Conservation (phyloP, 2,329 filamentous ascomycete genomes). For the Aspergillus transmontanensis region DNA sequence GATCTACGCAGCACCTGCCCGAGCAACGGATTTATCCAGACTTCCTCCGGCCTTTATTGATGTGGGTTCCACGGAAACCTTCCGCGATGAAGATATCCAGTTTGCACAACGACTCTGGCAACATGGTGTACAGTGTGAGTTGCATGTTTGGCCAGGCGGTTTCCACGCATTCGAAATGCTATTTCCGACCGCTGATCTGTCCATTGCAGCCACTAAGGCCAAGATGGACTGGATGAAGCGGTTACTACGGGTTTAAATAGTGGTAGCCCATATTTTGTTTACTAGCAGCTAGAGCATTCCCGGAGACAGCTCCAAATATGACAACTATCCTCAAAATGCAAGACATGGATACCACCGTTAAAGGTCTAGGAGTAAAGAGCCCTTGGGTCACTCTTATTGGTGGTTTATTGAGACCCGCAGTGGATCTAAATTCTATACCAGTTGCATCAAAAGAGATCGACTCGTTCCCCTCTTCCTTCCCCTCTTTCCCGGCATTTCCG, state of each 20-base stretch:
- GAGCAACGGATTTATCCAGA: not conserved
- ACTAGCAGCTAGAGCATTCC: too few species aligned
- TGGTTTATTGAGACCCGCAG: too few species aligned
- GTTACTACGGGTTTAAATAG: not conserved
- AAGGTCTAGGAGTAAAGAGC: too few species aligned
- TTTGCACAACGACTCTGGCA: not conserved
- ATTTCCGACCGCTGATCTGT: not conserved
- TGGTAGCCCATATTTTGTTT: too few species aligned
- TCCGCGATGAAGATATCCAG: not conserved
- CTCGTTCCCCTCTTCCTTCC: too few species aligned
- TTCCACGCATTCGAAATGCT: not conserved
- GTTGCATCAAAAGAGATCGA: too few species aligned
- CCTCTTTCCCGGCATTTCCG: too few species aligned
- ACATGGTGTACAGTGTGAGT: not conserved
- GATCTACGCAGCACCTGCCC: not conserved
- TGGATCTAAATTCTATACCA: too few species aligned
- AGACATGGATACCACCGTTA: too few species aligned
- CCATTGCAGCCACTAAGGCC: not conserved
- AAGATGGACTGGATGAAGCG: not conserved
- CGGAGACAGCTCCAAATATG: too few species aligned
- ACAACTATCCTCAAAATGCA: too few species aligned
- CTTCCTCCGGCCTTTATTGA: not conserved
- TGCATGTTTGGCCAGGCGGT: not conserved
- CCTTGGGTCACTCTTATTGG: too few species aligned
- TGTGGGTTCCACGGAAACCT: not conserved